Evolutionary conservation across 2,329 filamentous ascomycete species (phyloP).

Genomic region (Xylaria arbuscula): DNA sequence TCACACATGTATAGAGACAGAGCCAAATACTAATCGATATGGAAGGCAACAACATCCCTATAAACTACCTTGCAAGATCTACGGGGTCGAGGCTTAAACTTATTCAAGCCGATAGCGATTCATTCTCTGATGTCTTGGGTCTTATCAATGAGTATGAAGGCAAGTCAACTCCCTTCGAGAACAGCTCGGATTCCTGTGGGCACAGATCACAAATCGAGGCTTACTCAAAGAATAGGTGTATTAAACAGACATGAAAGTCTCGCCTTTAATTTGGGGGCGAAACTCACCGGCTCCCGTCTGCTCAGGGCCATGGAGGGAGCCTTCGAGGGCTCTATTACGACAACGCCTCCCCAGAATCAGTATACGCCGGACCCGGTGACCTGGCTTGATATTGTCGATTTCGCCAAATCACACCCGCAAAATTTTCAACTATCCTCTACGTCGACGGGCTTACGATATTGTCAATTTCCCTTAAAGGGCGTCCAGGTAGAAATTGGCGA

Average conservation of each 20-base stretch:
- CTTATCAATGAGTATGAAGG: conserved; percentile 83
- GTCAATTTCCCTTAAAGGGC: conserved; percentile 85
- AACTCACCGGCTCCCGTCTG: conserved; percentile 82
- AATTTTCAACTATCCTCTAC: conserved; percentile 80
- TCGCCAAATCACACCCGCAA: conserved; percentile 81
- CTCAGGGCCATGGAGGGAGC: conserved; percentile 87
- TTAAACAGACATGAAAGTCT: conserved; percentile 87
- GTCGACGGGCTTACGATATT: conserved; percentile 75
- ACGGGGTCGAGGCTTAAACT: conserved; percentile 60
- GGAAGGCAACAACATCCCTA: conserved; percentile 53
- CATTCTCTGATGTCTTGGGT: conserved; percentile 76
- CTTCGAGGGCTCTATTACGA: conserved; percentile 81
- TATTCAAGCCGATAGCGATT: conserved; percentile 69
- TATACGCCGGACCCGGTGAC: conserved; percentile 67
- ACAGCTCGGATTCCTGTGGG: conserved; percentile 8
- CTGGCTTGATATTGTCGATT: conserved; percentile 88
- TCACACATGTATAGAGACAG: conserved; percentile 14
- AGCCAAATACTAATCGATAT: conserved; percentile 40
- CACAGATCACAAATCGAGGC: conserved; percentile 17
- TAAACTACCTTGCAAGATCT: conserved; percentile 65
- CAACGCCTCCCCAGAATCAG: conserved; percentile 65
- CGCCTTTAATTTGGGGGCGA: conserved; percentile 84
- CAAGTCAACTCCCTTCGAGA: conserved; percentile 45
- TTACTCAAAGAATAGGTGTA: conserved; percentile 64
- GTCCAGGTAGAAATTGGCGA: conserved; percentile 86